Conservation (phyloP, 495 filamentous ascomycete species). For the Aspergillus bertholletiae region DNA sequence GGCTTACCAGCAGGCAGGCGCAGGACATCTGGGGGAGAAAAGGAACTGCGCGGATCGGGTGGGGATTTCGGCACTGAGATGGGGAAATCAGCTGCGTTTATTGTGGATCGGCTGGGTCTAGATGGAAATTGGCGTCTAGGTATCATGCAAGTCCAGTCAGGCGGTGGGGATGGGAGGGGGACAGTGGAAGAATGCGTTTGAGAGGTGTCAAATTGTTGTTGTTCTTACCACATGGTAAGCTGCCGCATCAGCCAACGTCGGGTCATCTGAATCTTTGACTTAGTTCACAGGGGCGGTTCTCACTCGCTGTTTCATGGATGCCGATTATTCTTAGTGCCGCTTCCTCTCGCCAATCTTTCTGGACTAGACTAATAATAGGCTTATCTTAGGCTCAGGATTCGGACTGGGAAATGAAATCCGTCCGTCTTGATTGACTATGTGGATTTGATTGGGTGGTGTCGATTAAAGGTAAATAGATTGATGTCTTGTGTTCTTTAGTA, state of each 20-base stretch:
- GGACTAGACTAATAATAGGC: neutral
- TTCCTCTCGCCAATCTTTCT: neutral
- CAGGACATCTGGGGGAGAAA: neutral
- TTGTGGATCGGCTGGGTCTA: neutral
- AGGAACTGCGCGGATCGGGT: neutral
- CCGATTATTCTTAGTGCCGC: neutral
- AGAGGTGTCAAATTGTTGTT: neutral
- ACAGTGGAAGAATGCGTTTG: neutral
- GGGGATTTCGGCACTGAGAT: neutral
- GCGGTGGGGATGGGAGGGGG: neutral
- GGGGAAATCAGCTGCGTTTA: neutral
- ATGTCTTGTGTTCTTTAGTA: too few species aligned
- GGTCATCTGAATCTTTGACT: constrained; percentile 6
- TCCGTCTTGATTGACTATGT: constrained; percentile 3
- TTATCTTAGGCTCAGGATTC: neutral
- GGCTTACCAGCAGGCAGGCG: neutral
- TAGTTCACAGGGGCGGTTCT: neutral
- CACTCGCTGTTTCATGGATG: neutral
- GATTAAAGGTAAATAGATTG: neutral
- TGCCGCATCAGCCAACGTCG: neutral
- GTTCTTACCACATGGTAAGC: neutral
- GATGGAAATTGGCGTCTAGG: neutral
- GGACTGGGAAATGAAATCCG: constrained; percentile 7
- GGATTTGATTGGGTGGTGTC: too few species aligned
- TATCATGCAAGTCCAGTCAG: neutral